Evolutionary conservation across 1,284 basidiomycete species (phyloP), one percentile per base, ranked within the genome.

Genomic region (Irpex lacteus): DNA sequence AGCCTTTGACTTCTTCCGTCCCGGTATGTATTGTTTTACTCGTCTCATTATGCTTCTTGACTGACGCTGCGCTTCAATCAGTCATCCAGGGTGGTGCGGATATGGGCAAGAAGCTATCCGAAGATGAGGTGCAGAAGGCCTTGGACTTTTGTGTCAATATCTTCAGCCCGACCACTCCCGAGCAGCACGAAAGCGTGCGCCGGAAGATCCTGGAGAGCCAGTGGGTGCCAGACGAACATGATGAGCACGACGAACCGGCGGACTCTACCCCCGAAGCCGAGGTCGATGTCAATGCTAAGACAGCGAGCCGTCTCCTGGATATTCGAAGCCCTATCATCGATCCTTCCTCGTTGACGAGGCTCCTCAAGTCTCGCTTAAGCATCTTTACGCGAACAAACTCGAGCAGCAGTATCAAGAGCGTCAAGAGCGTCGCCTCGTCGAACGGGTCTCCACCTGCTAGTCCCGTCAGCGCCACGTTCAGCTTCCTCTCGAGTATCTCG

Each of bases 11-110:
- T 83, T 82, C 71, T 77, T 90, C 60, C 77, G 88, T 38, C 87
- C 88, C 62, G 81, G 87, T 88, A 65, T 59, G 79, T 53, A 36
- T 44, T 5, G 15, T 44, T 15, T 1, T 44, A 9, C 50, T 19
- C 21, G 50, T 4, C 11, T 26, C 50, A 19, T 50, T 63, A 40
- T n/a, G 32, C 4, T 38, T 2, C 13, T n/a, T 50, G 9, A 7
- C 44, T 64, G 52, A 63, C 40, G n/a, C 44, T 18, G 18, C 44
- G 3, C 3, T 49, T 18, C 4, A 26, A 26, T 26, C 26, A 91
- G 90, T 92, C 32, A 91, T 92, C 44, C 90, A 91, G 74, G 90
- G 90, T 6, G 87, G 85, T 53, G 85, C 85, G 1, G 90, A 91
- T 67, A 85, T 91, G 81, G 90, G 90, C 11, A 77, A 79, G 37